Evolutionary conservation across 2,329 filamentous ascomycete species (phyloP), one percentile per base, ranked within the genome.

Genomic region (Orbilia javanica): DNA sequence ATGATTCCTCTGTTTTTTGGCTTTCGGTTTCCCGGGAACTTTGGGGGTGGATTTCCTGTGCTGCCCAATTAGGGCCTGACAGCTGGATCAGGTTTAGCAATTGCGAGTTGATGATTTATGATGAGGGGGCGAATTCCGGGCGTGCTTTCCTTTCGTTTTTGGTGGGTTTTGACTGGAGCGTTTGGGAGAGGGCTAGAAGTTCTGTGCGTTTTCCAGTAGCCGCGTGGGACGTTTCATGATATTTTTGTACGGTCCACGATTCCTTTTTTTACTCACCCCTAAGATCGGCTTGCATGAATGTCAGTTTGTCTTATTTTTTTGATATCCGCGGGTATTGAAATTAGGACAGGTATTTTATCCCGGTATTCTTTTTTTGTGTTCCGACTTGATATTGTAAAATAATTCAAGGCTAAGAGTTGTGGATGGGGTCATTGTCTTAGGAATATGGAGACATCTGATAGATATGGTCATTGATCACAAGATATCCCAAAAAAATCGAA

Each of bases 21-120:
- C 34, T 11, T n/a, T n/a, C n/a, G n/a, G n/a, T n/a, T n/a, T n/a
- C 7, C 34, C 2, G 4, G 34, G 36, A 4, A 25, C 29, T 57
- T 57, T 39, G 52, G 52, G 29, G 18, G 29, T n/a, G 52, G 52
- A 57, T 57, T n/a, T n/a, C n/a, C n/a, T 10, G 31, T 52, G 60
- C 63, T 77, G 62, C 73, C 73, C 73, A 77, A 77, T 77, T 71
- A 77, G 66, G 73, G 73, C 73, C 73, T 77, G 73, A 77, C 73
- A 77, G 57, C 73, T 77, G 73, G 73, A 77, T 70, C 36, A 60
- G 50, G 73, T 71, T 66, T 62, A 62, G 62, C 46, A 76, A 60
- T 69, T 62, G 57, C 48, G 42, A 60, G 31, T 36, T 57, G 52
- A n/a, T 57, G 39, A n/a, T n/a, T n/a, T n/a, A n/a, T n/a, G 52